Evolutionary conservation across 2,329 filamentous ascomycete genomes (phyloP).

Genomic region (Corinectria fuckeliana): DNA sequence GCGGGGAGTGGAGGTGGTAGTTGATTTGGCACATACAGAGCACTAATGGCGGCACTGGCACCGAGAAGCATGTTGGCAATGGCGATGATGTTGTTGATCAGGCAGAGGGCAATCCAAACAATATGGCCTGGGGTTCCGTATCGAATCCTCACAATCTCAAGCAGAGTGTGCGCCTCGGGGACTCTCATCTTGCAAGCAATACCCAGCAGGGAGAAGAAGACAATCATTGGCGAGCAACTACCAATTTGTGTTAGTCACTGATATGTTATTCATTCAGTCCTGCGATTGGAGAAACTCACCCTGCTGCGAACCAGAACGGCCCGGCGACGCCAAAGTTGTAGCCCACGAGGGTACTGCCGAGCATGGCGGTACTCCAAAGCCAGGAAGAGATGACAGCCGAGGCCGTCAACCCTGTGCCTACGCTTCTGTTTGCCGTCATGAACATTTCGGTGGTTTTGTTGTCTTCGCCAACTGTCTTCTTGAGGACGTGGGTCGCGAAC

Average conservation of each 20-base stretch:
- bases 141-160: constrained; percentile 60
- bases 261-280: fast-evolving
- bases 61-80: constrained; percentile 59
- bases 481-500: constrained; percentile 53
- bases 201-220: constrained; percentile 59
- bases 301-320: constrained; percentile 64
- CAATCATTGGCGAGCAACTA: constrained; percentile 59
- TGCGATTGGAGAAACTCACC: constrained; percentile 32
- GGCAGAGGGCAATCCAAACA: constrained; percentile 58
- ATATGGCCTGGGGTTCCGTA: constrained; percentile 56
- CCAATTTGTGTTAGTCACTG: background rate
- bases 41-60: constrained; percentile 44
- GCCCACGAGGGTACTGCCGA: constrained; percentile 57
- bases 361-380: constrained; percentile 60
- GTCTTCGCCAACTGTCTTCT: constrained; percentile 56
- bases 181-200: constrained; percentile 60
- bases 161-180: constrained; percentile 59
- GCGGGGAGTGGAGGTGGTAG: no score
- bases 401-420: constrained; percentile 58
- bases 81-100: constrained; percentile 62
- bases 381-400: constrained; percentile 62
- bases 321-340: constrained; percentile 62
- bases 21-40: constrained; percentile 36
- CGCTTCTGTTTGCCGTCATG: constrained; percentile 59
- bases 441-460: constrained; percentile 63